Evolutionary conservation across 2,329 filamentous ascomycete species (phyloP).

Genomic region (Xylariaceae sp.): DNA sequence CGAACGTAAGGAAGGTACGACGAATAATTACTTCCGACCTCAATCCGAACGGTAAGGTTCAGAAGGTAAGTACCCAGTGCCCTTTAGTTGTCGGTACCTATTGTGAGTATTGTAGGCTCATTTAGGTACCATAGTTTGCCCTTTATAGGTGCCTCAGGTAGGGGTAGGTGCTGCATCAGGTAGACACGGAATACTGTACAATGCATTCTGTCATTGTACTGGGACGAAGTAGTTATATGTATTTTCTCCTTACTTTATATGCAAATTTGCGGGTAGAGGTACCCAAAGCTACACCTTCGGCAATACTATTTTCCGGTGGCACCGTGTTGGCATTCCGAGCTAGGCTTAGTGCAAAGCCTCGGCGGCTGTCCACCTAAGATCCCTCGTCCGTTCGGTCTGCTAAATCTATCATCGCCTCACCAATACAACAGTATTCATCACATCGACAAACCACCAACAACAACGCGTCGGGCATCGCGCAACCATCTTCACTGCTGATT

Average conservation of each 20-base stretch:
- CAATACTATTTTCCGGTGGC: slow-evolving; percentile 24
- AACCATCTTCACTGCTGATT: slow-evolving; percentile 30
- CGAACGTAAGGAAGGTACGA: no score
- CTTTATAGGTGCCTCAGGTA: no score
- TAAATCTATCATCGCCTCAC: slow-evolving; percentile 29
- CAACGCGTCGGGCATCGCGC: slow-evolving; percentile 50
- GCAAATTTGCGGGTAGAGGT: not conserved
- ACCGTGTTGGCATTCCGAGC: slow-evolving; percentile 21
- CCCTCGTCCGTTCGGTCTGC: slow-evolving; percentile 21
- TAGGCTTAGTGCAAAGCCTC: slow-evolving; percentile 34
- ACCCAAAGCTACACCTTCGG: not conserved
- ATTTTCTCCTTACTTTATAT: not conserved
- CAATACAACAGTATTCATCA: slow-evolving; percentile 36
- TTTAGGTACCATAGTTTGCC: no score
- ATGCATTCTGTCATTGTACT: no score
- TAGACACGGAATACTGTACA: no score
- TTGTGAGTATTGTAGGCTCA: no score
- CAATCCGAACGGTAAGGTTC: no score
- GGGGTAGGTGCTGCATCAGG: no score
- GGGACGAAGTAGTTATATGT: not conserved
- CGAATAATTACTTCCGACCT: no score
- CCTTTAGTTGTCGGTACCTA: no score
- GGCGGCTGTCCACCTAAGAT: slow-evolving; percentile 15
- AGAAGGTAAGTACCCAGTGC: no score
- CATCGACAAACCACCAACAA: slow-evolving; percentile 35